Evolutionary conservation across 768 basidiomycete genomes (phyloP), one percentile per base, ranked within the genome.

Genomic region (Calocybe gangraenosa): DNA sequence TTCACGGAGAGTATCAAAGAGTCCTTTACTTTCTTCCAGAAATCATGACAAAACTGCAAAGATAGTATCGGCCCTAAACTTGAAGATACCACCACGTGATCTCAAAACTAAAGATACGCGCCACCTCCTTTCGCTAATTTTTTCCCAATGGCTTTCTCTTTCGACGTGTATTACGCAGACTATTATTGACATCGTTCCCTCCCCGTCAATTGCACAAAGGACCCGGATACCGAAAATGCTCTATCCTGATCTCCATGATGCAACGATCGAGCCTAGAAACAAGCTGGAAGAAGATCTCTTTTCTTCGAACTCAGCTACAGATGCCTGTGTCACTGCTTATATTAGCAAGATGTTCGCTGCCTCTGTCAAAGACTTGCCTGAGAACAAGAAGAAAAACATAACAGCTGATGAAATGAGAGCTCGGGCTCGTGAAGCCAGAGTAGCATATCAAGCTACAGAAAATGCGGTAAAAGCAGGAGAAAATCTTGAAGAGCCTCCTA

Each of bases 301-400:
- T 65, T 62, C 76, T 0, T 89, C 92, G 34, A 79, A 80, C 42
- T 74, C 77, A 1, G 70, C 57, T 1, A 52, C 75, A 1, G 71
- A 73, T 5, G 82, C 85, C 0, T 79, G 67, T 46, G 71, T 92
- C 10, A 79, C 84, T 13, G 95, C 85, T 5, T 96, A 93, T 63
- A 87, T 97, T 37, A 95, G 91, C 75, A 99, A 98, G 65, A 99
- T 98, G 95, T 97, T 98, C 58, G 92, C 93, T 1, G 85, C 97
- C 0, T 67, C 81, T n/a, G 67, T 64, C 17, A 78, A 78, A 44
- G 87, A 93, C 38, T 68, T 99, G 18, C 95, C 95, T 0, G 88
- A 93, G 59, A 84, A 87, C 63, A 91, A 89, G 65, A 81, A 81
- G 58, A 83, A 73, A 54, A 70, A 76, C 14, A 56, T 90, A 37